Conservation (phyloP, 2,329 filamentous ascomycete species). For the Penicillium thymicola region DNA sequence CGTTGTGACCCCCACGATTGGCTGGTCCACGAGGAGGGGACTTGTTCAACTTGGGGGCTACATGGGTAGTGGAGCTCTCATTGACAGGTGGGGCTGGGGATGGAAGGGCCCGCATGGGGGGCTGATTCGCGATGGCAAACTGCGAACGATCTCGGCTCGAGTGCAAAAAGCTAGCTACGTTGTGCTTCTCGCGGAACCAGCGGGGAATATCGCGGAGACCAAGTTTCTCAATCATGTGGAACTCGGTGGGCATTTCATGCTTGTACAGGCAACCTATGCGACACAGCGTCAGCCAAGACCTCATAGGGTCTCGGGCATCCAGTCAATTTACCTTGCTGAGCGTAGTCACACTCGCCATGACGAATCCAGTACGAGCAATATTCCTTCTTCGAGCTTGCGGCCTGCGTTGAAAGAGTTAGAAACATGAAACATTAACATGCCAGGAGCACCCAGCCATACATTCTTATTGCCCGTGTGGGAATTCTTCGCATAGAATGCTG, state of each 20-base stretch:
- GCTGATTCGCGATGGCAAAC: slow-evolving; percentile 14
- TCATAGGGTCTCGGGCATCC: neutral
- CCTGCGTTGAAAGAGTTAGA: slow-evolving; percentile 11
- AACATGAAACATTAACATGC: neutral
- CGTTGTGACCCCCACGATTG: neutral
- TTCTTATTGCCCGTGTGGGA: neutral
- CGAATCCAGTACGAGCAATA: slow-evolving; percentile 92
- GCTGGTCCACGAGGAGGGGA: neutral
- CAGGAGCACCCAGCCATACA: neutral
- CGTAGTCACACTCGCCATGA: slow-evolving; percentile 78
- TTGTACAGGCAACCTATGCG: slow-evolving; percentile 72
- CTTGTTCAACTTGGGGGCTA: neutral
- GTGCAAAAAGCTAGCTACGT: slow-evolving; percentile 29
- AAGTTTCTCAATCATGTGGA: slow-evolving; percentile 61
- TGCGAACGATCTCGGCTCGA: slow-evolving; percentile 12
- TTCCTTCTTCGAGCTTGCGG: slow-evolving; percentile 55
- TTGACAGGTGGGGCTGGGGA: slow-evolving; percentile 2
- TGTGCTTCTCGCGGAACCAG: slow-evolving; percentile 55
- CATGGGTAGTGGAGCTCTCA: neutral
- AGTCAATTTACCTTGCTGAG: slow-evolving; percentile 59
- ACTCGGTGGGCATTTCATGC: slow-evolving; percentile 81
- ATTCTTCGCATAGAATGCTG: neutral
- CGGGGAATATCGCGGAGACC: slow-evolving; percentile 60
- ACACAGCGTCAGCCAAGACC: neutral
- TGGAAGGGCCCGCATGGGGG: slow-evolving; percentile 14